Evolutionary conservation across 176 grass and related monocot genomes (phyloP).

Genomic region (Pontederia paniculata): DNA sequence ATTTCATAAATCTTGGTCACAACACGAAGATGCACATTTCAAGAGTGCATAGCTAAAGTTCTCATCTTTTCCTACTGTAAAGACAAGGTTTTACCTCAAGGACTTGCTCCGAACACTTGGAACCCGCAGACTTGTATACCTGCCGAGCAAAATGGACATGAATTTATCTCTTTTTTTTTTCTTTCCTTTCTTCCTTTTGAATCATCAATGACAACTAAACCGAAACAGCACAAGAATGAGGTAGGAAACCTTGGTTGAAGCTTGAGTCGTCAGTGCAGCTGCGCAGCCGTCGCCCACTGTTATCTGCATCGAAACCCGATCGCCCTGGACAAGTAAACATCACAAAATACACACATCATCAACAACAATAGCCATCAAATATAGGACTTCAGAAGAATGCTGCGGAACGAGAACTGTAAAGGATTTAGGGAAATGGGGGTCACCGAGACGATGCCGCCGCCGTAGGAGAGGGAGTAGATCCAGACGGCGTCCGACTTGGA

Average conservation of each 20-base stretch:
- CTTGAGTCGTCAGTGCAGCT: constrained; percentile 65
- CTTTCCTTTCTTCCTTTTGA: neutral
- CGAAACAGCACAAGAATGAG: neutral
- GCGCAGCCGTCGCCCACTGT: constrained; percentile 57
- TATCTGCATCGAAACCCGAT: constrained; percentile 48
- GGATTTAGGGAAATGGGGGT: constrained; percentile 6
- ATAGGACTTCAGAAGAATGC: neutral
- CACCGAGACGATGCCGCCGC: constrained; percentile 94
- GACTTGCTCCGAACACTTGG: constrained; percentile 66
- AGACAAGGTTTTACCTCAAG: constrained; percentile 50
- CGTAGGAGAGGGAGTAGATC: constrained; percentile 78
- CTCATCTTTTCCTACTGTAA: neutral
- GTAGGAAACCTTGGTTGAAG: constrained; percentile 74
- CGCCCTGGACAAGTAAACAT: constrained; percentile 34
- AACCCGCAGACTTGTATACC: constrained; percentile 84
- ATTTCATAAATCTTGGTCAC: neutral
- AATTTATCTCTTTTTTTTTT: neutral
- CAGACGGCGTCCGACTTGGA: constrained; percentile 42
- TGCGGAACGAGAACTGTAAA: neutral
- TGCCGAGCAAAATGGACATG: constrained; percentile 17
- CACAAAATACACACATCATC: neutral
- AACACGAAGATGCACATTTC: neutral
- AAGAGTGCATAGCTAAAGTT: neutral
- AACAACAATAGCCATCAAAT: neutral
- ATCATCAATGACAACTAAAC: neutral